Evolutionary conservation across 2,329 filamentous ascomycete species (phyloP), one percentile per base, ranked within the genome.

Genomic region (Botrytis byssoidea): DNA sequence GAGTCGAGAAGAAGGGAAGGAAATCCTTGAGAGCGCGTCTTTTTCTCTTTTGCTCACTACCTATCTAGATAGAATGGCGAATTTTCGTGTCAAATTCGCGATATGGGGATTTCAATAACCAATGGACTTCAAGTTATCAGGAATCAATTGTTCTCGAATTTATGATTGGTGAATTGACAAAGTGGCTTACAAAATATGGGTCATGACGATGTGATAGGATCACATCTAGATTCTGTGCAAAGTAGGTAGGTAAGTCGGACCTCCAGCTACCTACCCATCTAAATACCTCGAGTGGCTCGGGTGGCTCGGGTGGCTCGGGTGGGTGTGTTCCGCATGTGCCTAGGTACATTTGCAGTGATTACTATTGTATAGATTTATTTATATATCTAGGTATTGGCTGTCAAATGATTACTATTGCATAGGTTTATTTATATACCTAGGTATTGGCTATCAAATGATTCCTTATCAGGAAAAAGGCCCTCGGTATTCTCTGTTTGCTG

Each of bases 51-150:
- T 57, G 51, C 51, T 57, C n/a, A 57, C 51, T 9, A 18, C 51
- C 51, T 32, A 29, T 57, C 51, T 57, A 57, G 51, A 29, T 32
- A 18, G 14, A 57, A 51, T 51, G 59, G 44, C 69, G 69, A 65
- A 65, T 71, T 51, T 51, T 65, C 57, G 59, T 48, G 57, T 64
- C n/a, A 32, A 68, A 42, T 68, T 42, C 35, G 48, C 25, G 48
- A 57, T 37, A n/a, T 25, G n/a, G 29, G n/a, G 8, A 37, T 35
- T 35, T 10, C 32, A 48, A 48, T 48, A 48, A 35, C 42, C 63
- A 66, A 66, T 48, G 42, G 40, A 29, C 18, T 40, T 51, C 10
- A 57, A 57, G 25, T 68, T 42, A 32, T 22, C 48, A 55, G 18
- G 37, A 66, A 55, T 29, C 14, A 61, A 64, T 42, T 29, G 4